Evolutionary conservation across 345 rosid species (phyloP), one percentile per base, ranked within the genome.

Genomic region (Isatis tinctoria): DNA sequence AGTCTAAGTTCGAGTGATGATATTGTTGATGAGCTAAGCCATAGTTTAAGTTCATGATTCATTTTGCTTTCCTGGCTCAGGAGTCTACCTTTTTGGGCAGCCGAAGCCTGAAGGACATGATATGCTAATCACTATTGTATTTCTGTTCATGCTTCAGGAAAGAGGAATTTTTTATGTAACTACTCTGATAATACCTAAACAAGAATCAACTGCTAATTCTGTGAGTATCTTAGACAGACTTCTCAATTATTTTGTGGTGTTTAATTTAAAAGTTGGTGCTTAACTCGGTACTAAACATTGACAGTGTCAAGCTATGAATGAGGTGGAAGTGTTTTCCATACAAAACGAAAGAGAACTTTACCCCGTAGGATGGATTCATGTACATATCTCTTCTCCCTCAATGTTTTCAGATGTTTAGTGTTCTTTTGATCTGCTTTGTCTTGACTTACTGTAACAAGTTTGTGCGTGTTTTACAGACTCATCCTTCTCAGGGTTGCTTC

Each of bases 401-500:
- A 11, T 74, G 39, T 17, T 72, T 59, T 28, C 0, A 48, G 44
- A 17, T 58, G 41, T 49, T 49, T 58, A 43, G 30, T 54, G 11
- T 8, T 65, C 3, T 65, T 18, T 60, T 60, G 10, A 5, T 48
- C 20, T 58, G 13, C 35, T 44, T 61, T 51, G 14, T 33, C 59
- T 53, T 62, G 39, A 27, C 70, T 44, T 63, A 11, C 28, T 2
- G 3, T 53, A 13, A 41, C 5, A 6, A 30, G 10, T 57, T 69
- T 40, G 52, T 73, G 40, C 37, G 9, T 74, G 24, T 47, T 83
- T 76, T 80, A 57, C 89, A 93, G 98, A 93, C 97, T 43, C 98
- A 93, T 82, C 98, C 98, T 77, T 85, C 97, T 77, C 98, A 93
- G 73, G 85, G 86, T 70, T 93, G 98, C 80, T 93, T 93, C 87